Conservation (phyloP, 2,329 filamentous ascomycete species). For the Alternaria novae-zelandiae region DNA sequence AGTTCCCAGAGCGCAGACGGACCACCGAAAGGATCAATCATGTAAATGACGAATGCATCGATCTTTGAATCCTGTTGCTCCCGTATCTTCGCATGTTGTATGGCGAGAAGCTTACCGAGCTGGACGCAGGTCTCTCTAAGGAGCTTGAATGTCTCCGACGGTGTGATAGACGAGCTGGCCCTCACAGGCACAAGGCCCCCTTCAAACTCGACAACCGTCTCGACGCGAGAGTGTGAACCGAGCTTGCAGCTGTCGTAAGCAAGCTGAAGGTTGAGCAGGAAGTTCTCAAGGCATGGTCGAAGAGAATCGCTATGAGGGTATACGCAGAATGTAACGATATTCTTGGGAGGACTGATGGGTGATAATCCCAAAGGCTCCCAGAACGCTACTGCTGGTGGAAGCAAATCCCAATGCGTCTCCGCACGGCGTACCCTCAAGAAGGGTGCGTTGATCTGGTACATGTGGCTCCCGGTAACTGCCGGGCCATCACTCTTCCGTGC, state of each 20-base stretch:
- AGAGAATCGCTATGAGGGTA: slow-evolving; percentile 72
- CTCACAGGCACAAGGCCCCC: slow-evolving; percentile 43
- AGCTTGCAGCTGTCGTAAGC: slow-evolving; percentile 77
- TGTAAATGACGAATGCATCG: slow-evolving; percentile 71
- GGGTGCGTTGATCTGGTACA: slow-evolving; percentile 65
- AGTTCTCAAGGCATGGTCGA: slow-evolving; percentile 64
- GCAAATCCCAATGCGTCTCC: slow-evolving; percentile 72
- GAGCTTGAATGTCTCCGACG: slow-evolving; percentile 36
- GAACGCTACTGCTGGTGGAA: slow-evolving; percentile 76
- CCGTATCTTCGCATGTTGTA: slow-evolving; percentile 42
- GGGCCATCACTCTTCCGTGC: slow-evolving; percentile 42
- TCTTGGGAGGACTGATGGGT: slow-evolving; percentile 73
- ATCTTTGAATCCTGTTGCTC: slow-evolving; percentile 58
- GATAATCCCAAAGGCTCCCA: slow-evolving; percentile 82
- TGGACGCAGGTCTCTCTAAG: slow-evolving; percentile 47
- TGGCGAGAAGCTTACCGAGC: slow-evolving; percentile 50
- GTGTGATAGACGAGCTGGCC: slow-evolving; percentile 19
- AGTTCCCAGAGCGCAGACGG: slow-evolving; percentile 68
- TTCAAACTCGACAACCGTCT: slow-evolving; percentile 47
- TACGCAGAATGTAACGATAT: slow-evolving; percentile 73
- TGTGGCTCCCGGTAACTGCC: slow-evolving; percentile 35
- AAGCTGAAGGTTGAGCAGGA: slow-evolving; percentile 71
- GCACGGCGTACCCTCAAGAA: slow-evolving; percentile 75
- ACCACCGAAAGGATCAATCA: slow-evolving; percentile 72
- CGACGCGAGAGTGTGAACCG: slow-evolving; percentile 64